phyloP scores from a whole-genome alignment of 805 yeast genomes.

The Allodekkera sacchari region DNA sequence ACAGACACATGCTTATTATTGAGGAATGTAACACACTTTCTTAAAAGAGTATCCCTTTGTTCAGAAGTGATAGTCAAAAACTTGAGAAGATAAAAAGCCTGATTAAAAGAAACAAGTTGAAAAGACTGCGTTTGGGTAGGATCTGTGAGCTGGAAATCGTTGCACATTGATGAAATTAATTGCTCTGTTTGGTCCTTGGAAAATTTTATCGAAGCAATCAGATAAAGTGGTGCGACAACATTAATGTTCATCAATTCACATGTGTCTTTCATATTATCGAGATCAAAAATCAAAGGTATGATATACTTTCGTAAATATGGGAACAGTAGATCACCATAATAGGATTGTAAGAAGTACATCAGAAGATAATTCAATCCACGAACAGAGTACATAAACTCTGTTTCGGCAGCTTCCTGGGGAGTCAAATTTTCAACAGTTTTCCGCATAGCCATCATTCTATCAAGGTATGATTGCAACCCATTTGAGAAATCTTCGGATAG shows the following conservation, averaged over 20 bases:
- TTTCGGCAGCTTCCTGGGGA: slow-evolving; percentile 49
- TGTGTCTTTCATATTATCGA: slow-evolving; percentile 68
- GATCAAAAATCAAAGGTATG: slow-evolving; percentile 59
- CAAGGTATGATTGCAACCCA: slow-evolving; percentile 36
- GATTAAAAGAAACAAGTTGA: slow-evolving; percentile 60
- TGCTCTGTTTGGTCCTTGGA: slow-evolving; percentile 32
- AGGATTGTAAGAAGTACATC: slow-evolving; percentile 41
- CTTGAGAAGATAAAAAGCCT: slow-evolving; percentile 63
- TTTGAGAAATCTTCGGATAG: slow-evolving; percentile 25
- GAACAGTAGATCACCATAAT: slow-evolving; percentile 44
- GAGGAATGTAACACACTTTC: slow-evolving; percentile 43
- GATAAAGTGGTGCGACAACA: slow-evolving; percentile 39
- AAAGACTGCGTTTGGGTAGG: slow-evolving; percentile 53
- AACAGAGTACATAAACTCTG: slow-evolving; percentile 55
- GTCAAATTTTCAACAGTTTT: slow-evolving; percentile 24
- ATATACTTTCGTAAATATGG: slow-evolving; percentile 44
- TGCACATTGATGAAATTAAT: slow-evolving; percentile 36
- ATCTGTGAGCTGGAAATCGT: slow-evolving; percentile 26
- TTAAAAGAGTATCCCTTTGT: slow-evolving; percentile 43
- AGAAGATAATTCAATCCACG: slow-evolving; percentile 61
- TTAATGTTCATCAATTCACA: slow-evolving; percentile 59
- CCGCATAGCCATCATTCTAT: slow-evolving; percentile 30
- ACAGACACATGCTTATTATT: slow-evolving; percentile 65
- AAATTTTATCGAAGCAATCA: slow-evolving; percentile 40
- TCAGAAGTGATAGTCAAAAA: slow-evolving; percentile 40